A percentile compares a stretch with the other conserved stretches of the same genome.
These are phyloP conservation scores for Cordyceps tenuipes DNA, from an alignment of 2,329 filamentous ascomycete genomes.

Conservation along the genomic window DNA sequence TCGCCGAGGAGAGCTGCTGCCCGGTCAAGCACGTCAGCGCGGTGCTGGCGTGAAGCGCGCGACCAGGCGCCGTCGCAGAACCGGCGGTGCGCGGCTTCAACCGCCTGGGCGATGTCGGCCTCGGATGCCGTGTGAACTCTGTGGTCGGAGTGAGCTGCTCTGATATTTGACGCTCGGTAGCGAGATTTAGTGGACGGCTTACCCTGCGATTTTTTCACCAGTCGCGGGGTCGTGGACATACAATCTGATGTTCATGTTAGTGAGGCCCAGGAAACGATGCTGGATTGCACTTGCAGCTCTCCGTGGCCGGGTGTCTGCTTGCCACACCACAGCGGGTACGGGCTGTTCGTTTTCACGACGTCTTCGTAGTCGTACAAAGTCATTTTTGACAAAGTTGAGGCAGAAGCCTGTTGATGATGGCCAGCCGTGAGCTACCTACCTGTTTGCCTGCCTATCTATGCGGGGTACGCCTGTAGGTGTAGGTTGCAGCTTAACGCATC, in stretches of 20 bases:
- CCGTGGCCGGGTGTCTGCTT: neutral
- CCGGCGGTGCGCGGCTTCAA: conserved; percentile 26
- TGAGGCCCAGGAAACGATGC: neutral
- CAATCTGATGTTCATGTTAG: neutral
- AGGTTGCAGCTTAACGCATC: too few species aligned
- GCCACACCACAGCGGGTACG: neutral
- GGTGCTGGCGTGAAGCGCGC: conserved; percentile 43
- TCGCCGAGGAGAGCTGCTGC: conserved; percentile 46
- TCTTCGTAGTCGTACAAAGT: neutral
- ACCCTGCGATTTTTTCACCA: conserved; percentile 8
- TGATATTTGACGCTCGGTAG: too few species aligned
- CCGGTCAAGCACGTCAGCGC: conserved; percentile 54
- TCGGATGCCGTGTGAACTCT: conserved; percentile 9
- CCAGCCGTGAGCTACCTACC: neutral
- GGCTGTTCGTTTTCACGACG: neutral
- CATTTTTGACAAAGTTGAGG: neutral
- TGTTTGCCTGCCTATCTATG: neutral
- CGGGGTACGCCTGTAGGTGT: neutral
- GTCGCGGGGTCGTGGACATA: conserved; percentile 9
- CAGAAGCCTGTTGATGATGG: neutral
- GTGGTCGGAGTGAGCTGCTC: neutral
- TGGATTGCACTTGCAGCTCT: neutral
- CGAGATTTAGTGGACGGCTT: neutral
- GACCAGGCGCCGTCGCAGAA: conserved; percentile 63
- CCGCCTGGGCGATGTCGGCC: neutral